These are phyloP conservation scores for Ceratocystis ficicola DNA, from an alignment of 2,329 filamentous ascomycete species.

Conservation along the genomic window DNA sequence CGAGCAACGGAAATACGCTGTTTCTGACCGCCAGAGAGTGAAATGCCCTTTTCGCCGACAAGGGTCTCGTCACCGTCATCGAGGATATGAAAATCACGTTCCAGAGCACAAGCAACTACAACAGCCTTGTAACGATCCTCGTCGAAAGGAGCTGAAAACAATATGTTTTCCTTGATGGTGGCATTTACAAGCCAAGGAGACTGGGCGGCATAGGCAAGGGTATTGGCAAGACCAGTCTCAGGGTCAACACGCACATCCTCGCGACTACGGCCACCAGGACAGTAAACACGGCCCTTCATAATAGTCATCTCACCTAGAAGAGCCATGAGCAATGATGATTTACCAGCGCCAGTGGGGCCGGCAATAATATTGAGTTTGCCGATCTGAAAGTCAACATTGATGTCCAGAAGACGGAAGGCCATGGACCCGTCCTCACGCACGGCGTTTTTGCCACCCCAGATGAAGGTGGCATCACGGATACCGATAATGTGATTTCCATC, in stretches of 20 bases:
- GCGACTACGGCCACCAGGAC: conserved; percentile 74
- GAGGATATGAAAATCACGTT: conserved; percentile 82
- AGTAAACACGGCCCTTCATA: conserved; percentile 64
- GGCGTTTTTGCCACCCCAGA: conserved; percentile 67
- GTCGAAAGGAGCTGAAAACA: conserved; percentile 74
- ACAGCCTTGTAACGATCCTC: conserved; percentile 76
- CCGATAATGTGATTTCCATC: conserved; percentile 65
- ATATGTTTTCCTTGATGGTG: conserved; percentile 88
- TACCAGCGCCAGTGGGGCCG: conserved; percentile 86
- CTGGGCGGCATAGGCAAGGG: conserved; percentile 90
- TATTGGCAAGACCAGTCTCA: conserved; percentile 77
- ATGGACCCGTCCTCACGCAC: conserved; percentile 53
- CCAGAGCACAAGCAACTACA: conserved; percentile 77
- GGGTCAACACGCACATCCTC: conserved; percentile 74
- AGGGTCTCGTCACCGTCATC: conserved; percentile 86
- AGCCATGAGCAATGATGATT: conserved; percentile 92
- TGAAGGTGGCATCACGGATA: conserved; percentile 71
- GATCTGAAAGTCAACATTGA: conserved; percentile 71
- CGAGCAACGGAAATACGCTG: conserved; percentile 94
- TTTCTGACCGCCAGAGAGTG: conserved; percentile 91
- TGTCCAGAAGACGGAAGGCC: conserved; percentile 69
- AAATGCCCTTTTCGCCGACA: conserved; percentile 94
- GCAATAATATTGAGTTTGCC: conserved; percentile 86
- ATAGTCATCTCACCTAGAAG: conserved; percentile 92
- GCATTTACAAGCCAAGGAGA: conserved; percentile 95